Conservation (phyloP, 345 rosid species). For the Populus nigra region DNA sequence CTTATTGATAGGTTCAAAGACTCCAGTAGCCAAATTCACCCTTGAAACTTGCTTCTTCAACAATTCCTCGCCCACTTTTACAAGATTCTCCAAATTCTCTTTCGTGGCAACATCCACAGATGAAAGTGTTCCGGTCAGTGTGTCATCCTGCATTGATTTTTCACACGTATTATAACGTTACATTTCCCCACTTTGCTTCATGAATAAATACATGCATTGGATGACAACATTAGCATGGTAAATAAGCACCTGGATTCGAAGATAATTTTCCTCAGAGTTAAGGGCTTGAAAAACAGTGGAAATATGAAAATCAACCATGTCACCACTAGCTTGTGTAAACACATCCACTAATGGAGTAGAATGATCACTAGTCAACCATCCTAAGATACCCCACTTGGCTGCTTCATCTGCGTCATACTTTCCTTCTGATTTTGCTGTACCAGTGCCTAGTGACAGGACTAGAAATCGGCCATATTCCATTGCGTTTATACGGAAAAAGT, state of each 20-base stretch:
- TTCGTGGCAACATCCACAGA: no score
- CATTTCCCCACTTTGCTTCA: no score
- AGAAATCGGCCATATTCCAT: conserved; percentile 48
- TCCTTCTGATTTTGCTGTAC: conserved; percentile 34
- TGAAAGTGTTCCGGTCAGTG: no score
- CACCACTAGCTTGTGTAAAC: conserved; percentile 57
- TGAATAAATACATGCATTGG: no score
- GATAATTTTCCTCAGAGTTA: conserved; percentile 35
- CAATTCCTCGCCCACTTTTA: conserved; percentile 24
- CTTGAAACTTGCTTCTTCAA: conserved; percentile 40
- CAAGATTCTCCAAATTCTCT: conserved; percentile 1
- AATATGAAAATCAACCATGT: conserved; percentile 63
- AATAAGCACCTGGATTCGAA: conserved; percentile 30
- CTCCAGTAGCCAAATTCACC: conserved; percentile 34
- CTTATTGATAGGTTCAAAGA: conserved; percentile 7
- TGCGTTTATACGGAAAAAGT: conserved; percentile 43
- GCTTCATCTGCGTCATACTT: conserved; percentile 42
- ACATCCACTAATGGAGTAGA: conserved; percentile 56
- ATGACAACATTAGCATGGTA: no score
- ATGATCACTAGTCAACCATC: conserved; percentile 55
- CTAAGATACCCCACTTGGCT: conserved; percentile 61
- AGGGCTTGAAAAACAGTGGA: conserved; percentile 7
- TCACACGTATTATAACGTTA: no score
- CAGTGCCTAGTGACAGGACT: conserved; percentile 64
- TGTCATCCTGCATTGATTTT: no score